Conservation (phyloP, 1,284 basidiomycete species). For the Cryptococcus sp. region DNA sequence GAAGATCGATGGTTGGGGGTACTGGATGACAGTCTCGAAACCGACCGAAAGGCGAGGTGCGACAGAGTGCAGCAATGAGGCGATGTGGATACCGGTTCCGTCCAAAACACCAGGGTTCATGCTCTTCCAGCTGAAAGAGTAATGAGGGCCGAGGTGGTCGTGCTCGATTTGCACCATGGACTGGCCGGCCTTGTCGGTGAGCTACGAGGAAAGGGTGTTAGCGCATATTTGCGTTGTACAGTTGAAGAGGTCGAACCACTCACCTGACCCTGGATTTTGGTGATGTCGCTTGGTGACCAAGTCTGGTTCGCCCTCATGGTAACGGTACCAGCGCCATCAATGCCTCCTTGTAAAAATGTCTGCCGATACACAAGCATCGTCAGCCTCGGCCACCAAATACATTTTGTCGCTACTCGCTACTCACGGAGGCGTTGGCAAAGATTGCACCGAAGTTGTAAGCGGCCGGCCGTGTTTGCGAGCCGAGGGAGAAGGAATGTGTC, state of each 20-base stretch:
- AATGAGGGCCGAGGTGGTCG: slow-evolving; percentile 88
- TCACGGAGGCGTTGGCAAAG: slow-evolving; percentile 80
- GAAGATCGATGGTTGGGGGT: slow-evolving; percentile 68
- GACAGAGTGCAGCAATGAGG: slow-evolving; percentile 93
- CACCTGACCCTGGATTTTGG: slow-evolving; percentile 90
- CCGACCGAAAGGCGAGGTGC: slow-evolving; percentile 89
- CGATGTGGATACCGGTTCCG: slow-evolving; percentile 90
- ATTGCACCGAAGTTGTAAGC: slow-evolving; percentile 95
- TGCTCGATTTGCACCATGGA: slow-evolving; percentile 94
- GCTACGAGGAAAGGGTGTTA: slow-evolving; percentile 25
- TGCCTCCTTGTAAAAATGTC: slow-evolving; percentile 89
- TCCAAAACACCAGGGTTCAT: slow-evolving; percentile 91
- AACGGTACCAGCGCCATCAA: slow-evolving; percentile 90
- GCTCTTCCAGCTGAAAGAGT: slow-evolving; percentile 82
- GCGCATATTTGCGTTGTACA: slow-evolving; percentile 20
- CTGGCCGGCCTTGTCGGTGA: slow-evolving; percentile 62
- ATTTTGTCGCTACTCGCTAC: slow-evolving; percentile 23
- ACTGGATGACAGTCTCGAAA: slow-evolving; percentile 84
- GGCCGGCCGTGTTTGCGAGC: slow-evolving; percentile 62
- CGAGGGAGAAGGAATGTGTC: slow-evolving; percentile 84
- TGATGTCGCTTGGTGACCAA: slow-evolving; percentile 76
- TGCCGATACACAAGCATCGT: slow-evolving; percentile 45
- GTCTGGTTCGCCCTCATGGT: slow-evolving; percentile 88
- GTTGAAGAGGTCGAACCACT: slow-evolving; percentile 35
- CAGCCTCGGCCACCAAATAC: not conserved